A percentile compares a stretch with the other conserved stretches of the same genome.
Conservation (phyloP, 768 basidiomycete genomes). For the Pisolithus tinctorius region DNA sequence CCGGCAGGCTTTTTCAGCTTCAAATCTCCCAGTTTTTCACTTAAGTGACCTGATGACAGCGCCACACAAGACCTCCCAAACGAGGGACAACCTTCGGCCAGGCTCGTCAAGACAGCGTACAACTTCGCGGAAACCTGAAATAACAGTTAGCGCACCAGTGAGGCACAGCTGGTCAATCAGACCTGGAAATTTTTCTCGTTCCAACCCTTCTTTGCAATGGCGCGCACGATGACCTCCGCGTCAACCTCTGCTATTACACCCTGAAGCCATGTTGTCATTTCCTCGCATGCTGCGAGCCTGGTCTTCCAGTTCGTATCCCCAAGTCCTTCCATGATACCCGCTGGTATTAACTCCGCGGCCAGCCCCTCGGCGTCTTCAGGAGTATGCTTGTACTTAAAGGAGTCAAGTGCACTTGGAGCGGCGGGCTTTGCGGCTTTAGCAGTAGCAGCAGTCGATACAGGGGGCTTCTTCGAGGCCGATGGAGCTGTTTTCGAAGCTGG, state of each 20-base stretch:
- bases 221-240: constrained; percentile 82
- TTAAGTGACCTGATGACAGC: constrained; percentile 71
- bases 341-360: constrained; percentile 66
- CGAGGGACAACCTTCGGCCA: constrained; percentile 73
- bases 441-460: constrained; percentile 28
- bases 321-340: constrained; percentile 61
- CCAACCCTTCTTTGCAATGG: constrained; percentile 91
- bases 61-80: constrained; percentile 86
- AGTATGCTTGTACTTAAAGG: constrained; percentile 85
- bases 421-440: constrained; percentile 42
- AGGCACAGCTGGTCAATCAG: constrained; percentile 5
- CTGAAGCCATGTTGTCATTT: constrained; percentile 79
- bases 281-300: constrained; percentile 80
- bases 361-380: constrained; percentile 88
- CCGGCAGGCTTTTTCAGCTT: constrained; percentile 96
- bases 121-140: constrained; percentile 83
- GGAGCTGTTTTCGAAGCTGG: constrained; percentile 21
- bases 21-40: constrained; percentile 92
- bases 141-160: constrained; percentile 5
- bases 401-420: constrained; percentile 57
- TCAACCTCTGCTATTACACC: constrained; percentile 60
- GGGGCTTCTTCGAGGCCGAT: constrained; percentile 38
- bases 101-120: constrained; percentile 64
- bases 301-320: constrained; percentile 93
- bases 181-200: constrained; percentile 99